Evolutionary conservation across 2,329 filamentous ascomycete species (phyloP).

Genomic region (Ascochyta viciae-villosae): DNA sequence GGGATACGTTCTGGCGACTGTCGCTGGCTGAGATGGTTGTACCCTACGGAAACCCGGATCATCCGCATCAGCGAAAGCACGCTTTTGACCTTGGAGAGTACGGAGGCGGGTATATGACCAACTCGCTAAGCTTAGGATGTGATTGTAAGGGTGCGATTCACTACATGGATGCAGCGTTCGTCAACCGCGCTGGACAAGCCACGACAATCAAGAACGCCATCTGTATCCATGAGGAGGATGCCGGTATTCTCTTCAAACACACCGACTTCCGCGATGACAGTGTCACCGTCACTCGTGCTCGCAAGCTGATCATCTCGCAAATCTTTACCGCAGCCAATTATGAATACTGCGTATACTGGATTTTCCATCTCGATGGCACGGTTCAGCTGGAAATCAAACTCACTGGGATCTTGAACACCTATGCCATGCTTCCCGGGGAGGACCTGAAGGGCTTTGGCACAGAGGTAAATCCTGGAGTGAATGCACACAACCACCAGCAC

Average conservation of each 20-base stretch:
- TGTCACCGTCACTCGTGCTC: conserved; percentile 81
- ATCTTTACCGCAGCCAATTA: conserved; percentile 97
- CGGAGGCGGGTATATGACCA: conserved; percentile 84
- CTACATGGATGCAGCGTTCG: conserved; percentile 88
- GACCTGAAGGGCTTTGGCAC: conserved; percentile 89
- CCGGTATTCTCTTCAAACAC: conserved; percentile 92
- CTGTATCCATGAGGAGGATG: conserved; percentile 94
- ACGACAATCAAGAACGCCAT: conserved; percentile 91
- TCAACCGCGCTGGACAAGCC: conserved; percentile 76
- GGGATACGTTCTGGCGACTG: conserved; percentile 86
- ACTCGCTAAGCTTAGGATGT: conserved; percentile 76
- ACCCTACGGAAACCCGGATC: conserved; percentile 82
- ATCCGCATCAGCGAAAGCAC: conserved; percentile 81
- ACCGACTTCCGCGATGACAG: conserved; percentile 92
- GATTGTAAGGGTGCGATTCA: conserved; percentile 92
- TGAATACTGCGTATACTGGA: conserved; percentile 88
- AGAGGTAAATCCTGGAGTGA: conserved; percentile 88
- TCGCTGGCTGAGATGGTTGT: conserved; percentile 95
- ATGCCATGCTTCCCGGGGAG: conserved; percentile 79
- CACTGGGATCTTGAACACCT: conserved; percentile 92
- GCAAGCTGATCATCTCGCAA: conserved; percentile 86
- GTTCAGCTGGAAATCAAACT: conserved; percentile 90
- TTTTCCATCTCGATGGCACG: conserved; percentile 90
- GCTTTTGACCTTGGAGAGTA: conserved; percentile 84
- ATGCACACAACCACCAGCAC: conserved; percentile 96